Percentiles rank a stretch among this genome's conserved stretches.
phyloP scores from a whole-genome alignment of 2,329 filamentous ascomycete genomes.

The Macrophomina tecta region DNA sequence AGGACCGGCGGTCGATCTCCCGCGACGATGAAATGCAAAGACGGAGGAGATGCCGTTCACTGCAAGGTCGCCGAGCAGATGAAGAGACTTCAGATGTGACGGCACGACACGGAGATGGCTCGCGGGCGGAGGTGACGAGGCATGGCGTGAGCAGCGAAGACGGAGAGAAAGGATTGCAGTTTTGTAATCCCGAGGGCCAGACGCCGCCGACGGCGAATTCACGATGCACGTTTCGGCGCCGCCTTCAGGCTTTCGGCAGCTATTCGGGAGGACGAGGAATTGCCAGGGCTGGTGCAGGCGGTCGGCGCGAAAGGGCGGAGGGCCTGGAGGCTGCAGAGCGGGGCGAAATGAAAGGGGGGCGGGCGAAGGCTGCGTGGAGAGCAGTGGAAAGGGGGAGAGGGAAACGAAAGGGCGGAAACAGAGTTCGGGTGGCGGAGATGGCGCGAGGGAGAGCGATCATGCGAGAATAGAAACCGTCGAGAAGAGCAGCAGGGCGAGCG shows the following conservation, averaged over 20 bases:
- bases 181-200: too few relatives aligned
- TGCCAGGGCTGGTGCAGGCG: not conserved
- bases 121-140: too few relatives aligned
- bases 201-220: too few relatives aligned
- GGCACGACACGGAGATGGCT: not conserved
- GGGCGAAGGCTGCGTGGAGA: not conserved
- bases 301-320: not conserved
- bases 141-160: too few relatives aligned
- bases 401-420: not conserved
- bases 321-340: not conserved
- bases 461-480: not conserved
- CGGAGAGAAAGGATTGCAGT: too few relatives aligned
- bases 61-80: not conserved
- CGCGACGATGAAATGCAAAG: slow-evolving; percentile 2
- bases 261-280: not conserved
- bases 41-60: slow-evolving; percentile 6
- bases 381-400: not conserved
- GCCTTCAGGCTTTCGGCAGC: not conserved
- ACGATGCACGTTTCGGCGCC: too few relatives aligned
- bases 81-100: not conserved
- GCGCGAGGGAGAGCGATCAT: not conserved
- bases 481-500: not conserved
- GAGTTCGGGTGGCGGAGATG: not conserved
- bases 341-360: slow-evolving; percentile 1
- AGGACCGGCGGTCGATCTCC: slow-evolving; percentile 11